Evolutionary conservation across 129 eudicot genomes (phyloP), one percentile per base, ranked within the genome.

Genomic region (Rutidosis leptorrhynchoides): DNA sequence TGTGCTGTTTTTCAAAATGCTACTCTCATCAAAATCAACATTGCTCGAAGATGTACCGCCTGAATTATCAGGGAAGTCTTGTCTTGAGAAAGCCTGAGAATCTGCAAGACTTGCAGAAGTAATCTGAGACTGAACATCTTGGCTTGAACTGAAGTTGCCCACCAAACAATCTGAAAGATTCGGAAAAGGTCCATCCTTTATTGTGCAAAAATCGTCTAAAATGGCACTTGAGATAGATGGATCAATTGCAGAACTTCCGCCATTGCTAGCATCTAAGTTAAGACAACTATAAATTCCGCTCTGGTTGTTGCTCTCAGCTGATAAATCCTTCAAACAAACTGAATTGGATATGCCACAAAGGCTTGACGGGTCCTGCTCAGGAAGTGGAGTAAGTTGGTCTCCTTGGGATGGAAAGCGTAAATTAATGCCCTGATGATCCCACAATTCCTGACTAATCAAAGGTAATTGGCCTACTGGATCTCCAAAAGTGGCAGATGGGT

Each of bases 21-120:
- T 78, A 22, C 70, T 75, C 16, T 94, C 97, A 54, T 89, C 95
- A 6, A 94, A 89, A 3, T 94, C 97, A 7, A 83, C 97, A 37
- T 94, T 89, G 82, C 99, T 94, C 23, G 99, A 94, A 51, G 95
- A 94, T 0, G 99, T 90, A 15, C 99, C 99, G 14, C 99, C 99
- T 2, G 99, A 94, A 66, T 79, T 86, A 65, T 84, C 95, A 0
- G 90, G 93, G 59, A 82, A 74, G 33, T 94, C 97, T 79, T 89
- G 99, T 63, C 89, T 27, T 3, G 97, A 84, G 65, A 84, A 84
- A 49, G 84, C 90, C 77, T 89, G 99, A 21, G 99, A 94, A 55
- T 94, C 97, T 5, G 84, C 93, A 22, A 94, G 76, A 65, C 90
- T 89, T 8, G 89, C 96, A 0, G 99, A 75, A 1, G 96, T 93